Evolutionary conservation across 768 basidiomycete species (phyloP).

Genomic region (Amanita muscaria): DNA sequence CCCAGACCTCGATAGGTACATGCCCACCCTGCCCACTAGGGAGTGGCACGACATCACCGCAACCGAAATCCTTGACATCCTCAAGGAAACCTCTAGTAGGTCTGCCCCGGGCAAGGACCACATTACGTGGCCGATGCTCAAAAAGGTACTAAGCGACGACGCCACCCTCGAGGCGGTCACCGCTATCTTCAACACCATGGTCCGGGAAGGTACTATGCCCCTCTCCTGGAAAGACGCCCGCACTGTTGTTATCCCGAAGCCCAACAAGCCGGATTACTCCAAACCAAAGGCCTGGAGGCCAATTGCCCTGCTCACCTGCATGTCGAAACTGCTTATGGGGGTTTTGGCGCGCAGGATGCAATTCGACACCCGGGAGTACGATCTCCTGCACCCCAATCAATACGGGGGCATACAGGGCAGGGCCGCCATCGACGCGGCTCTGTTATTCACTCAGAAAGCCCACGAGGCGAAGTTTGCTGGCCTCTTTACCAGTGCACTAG

Average conservation of each 20-base stretch:
- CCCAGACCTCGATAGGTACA: too few species aligned
- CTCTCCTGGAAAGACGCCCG: background rate
- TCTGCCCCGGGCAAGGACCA: too few species aligned
- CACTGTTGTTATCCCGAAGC: constrained; percentile 3
- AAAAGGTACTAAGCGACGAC: too few species aligned
- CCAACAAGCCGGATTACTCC: constrained; percentile 1
- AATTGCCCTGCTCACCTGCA: constrained; percentile 2
- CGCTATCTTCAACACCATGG: background rate
- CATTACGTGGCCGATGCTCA: too few species aligned
- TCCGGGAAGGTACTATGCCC: background rate
- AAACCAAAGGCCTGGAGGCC: constrained; percentile 1
- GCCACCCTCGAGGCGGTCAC: background rate
- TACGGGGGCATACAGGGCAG: background rate
- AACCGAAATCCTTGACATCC: too few species aligned
- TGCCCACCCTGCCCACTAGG: too few species aligned
- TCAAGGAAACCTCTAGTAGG: too few species aligned
- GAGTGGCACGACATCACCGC: too few species aligned
- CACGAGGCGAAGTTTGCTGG: background rate
- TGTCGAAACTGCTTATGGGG: constrained; percentile 5
- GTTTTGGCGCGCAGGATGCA: constrained; percentile 4
- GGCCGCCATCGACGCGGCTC: constrained; percentile 1
- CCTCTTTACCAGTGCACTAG: background rate
- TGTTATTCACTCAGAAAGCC: background rate
- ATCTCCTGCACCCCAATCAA: constrained; percentile 4
- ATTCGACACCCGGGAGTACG: background rate